Percentiles rank a stretch among this genome's conserved stretches.
Evolutionary conservation across 495 filamentous ascomycete species (phyloP).

Genomic region (Echria macrotheca): DNA sequence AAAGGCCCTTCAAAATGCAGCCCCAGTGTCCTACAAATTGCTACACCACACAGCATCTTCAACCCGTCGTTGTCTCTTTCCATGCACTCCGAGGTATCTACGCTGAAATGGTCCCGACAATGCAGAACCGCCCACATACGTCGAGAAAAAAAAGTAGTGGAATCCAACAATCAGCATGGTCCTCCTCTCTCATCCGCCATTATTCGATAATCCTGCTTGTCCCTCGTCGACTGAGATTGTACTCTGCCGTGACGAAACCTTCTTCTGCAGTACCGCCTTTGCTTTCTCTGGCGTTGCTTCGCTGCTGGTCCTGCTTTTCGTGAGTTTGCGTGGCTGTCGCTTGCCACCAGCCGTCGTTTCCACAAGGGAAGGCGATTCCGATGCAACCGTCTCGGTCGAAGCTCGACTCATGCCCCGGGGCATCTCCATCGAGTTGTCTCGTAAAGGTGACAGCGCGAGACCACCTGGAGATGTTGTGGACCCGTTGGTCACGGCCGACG

Average conservation of each 20-base stretch:
- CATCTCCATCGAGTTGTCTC: neutral
- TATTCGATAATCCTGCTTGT: too few relatives aligned
- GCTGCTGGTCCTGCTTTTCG: neutral
- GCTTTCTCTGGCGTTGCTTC: slow-evolving; percentile 1
- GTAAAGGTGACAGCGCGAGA: neutral
- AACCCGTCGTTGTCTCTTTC: neutral
- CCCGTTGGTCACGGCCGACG: slow-evolving; percentile 1
- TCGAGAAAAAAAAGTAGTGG: too few relatives aligned
- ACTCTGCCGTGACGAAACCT: neutral
- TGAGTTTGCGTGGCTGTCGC: slow-evolving; percentile 6
- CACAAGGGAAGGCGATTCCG: neutral
- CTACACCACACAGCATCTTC: too few relatives aligned
- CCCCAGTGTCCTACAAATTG: too few relatives aligned
- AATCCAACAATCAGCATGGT: too few relatives aligned
- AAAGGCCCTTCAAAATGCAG: too few relatives aligned
- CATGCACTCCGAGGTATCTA: slow-evolving; percentile 9
- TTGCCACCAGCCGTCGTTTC: slow-evolving; percentile 1
- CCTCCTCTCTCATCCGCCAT: too few relatives aligned
- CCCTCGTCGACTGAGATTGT: too few relatives aligned
- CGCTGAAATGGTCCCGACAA: slow-evolving; percentile 2
- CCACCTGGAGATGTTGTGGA: neutral
- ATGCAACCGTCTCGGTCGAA: slow-evolving; percentile 5
- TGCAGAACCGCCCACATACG: too few relatives aligned
- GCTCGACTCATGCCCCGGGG: neutral
- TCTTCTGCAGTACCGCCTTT: slow-evolving; percentile 10